Evolutionary conservation across 1,284 basidiomycete species (phyloP).

Genomic region (Heterobasidion occidentale): DNA sequence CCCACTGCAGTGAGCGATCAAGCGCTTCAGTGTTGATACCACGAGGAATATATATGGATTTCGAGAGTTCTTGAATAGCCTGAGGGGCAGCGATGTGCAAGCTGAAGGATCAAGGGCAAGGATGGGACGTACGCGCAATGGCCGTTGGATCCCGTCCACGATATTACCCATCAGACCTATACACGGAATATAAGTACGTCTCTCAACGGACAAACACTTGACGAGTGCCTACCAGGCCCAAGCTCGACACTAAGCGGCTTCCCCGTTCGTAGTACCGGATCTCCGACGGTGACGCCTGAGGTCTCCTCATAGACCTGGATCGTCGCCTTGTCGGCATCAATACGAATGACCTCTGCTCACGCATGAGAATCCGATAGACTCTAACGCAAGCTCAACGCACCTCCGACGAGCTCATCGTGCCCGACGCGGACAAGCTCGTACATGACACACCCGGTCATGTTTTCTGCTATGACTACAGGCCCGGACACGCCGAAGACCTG

Average conservation of each 20-base stretch:
- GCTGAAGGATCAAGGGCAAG: constrained; percentile 9
- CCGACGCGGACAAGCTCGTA: constrained; percentile 95
- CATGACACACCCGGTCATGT: constrained; percentile 95
- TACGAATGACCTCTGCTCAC: constrained; percentile 86
- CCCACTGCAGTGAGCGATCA: constrained; percentile 87
- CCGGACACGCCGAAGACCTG: constrained; percentile 93
- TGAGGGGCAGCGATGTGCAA: constrained; percentile 27
- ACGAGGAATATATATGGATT: constrained; percentile 97
- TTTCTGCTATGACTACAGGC: constrained; percentile 94
- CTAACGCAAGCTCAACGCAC: constrained; percentile 32
- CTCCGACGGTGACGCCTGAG: constrained; percentile 95
- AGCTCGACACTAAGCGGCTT: constrained; percentile 98
- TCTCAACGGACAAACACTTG: neutral
- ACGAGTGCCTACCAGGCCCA: constrained; percentile 66
- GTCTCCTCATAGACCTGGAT: constrained; percentile 99
- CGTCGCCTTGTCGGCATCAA: constrained; percentile 94
- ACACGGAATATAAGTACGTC: neutral
- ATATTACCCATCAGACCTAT: constrained; percentile 96
- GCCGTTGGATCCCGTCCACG: constrained; percentile 95
- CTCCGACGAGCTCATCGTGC: constrained; percentile 95
- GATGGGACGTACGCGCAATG: constrained; percentile 57
- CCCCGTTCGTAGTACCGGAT: constrained; percentile 95
- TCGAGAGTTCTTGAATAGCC: constrained; percentile 92
- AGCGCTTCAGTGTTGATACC: constrained; percentile 98
- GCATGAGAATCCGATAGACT: neutral